Evolutionary conservation across 2,329 filamentous ascomycete genomes (phyloP).

Genomic region (Gremmenia infestans): DNA sequence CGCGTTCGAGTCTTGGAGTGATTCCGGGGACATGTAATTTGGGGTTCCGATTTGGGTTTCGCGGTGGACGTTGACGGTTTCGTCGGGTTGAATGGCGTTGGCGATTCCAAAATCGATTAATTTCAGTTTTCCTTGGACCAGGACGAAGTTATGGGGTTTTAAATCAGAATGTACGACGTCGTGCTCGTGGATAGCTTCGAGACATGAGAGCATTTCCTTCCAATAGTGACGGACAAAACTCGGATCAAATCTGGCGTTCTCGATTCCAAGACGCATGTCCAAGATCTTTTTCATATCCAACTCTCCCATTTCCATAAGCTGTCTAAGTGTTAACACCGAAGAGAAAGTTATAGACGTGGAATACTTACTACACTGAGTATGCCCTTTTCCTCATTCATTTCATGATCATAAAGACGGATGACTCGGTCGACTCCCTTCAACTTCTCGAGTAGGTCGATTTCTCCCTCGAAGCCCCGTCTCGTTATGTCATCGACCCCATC

Average conservation of each 20-base stretch:
- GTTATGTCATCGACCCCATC: conserved; percentile 74
- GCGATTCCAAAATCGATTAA: conserved; percentile 98
- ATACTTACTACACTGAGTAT: conserved; percentile 72
- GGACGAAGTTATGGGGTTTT: conserved; percentile 94
- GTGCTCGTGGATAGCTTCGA: conserved; percentile 79
- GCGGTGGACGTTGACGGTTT: conserved; percentile 95
- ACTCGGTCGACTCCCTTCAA: conserved; percentile 83
- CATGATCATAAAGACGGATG: conserved; percentile 84
- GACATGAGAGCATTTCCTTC: conserved; percentile 98
- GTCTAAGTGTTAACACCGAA: conserved; percentile 21
- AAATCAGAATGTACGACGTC: conserved; percentile 96
- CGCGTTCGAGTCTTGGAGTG: conserved; percentile 79
- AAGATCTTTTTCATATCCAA: conserved; percentile 86
- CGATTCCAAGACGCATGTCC: conserved; percentile 63
- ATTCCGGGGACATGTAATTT: conserved; percentile 98
- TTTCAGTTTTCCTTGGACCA: conserved; percentile 85
- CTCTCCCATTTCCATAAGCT: conserved; percentile 98
- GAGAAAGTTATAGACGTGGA: not conserved
- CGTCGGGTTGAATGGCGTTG: conserved; percentile 90
- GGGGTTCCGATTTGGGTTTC: conserved; percentile 94
- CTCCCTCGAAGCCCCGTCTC: conserved; percentile 84
- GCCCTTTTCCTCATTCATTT: conserved; percentile 89
- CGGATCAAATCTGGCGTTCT: conserved; percentile 74
- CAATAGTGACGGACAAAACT: conserved; percentile 96
- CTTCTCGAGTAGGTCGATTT: conserved; percentile 85